phyloP scores from a whole-genome alignment of 352 stramenopile species.

The Hyaloperonospora arabidopsidis region DNA sequence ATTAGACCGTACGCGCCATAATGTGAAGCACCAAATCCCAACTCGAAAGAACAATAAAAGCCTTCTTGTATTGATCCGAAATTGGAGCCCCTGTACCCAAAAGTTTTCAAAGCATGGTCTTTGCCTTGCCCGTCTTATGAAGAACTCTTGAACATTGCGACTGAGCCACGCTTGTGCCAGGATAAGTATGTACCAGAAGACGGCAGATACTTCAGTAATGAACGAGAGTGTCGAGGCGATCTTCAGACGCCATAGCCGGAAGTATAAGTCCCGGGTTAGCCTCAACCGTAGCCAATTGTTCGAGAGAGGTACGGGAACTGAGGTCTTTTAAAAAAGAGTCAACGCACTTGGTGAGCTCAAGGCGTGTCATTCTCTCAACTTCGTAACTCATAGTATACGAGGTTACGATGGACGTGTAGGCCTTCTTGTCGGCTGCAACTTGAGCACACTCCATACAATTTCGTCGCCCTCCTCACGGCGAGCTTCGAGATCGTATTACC shows the following conservation, averaged over 20 bases:
- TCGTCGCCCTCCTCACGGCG: neutral
- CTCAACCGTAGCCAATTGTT: neutral
- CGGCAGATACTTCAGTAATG: neutral
- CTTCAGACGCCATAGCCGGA: neutral
- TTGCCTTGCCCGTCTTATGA: neutral
- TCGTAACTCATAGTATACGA: neutral
- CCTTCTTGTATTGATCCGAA: neutral
- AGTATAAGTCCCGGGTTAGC: neutral
- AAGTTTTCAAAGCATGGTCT: neutral
- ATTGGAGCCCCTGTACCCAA: neutral
- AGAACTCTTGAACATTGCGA: neutral
- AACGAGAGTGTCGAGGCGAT: neutral
- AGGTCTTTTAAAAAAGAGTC: neutral
- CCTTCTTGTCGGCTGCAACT: neutral
- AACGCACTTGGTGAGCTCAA: neutral
- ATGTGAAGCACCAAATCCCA: conserved; percentile 1
- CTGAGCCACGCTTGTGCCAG: neutral
- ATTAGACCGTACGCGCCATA: neutral
- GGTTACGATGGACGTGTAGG: neutral
- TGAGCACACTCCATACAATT: neutral
- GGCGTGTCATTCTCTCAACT: neutral
- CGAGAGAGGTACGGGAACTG: neutral
- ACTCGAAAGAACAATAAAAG: neutral
- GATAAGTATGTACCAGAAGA: neutral
- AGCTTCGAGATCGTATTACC: conserved; percentile 1